These are phyloP conservation scores for Corynespora cassiicola DNA, from an alignment of 2,329 filamentous ascomycete species.

Conservation along the genomic window DNA sequence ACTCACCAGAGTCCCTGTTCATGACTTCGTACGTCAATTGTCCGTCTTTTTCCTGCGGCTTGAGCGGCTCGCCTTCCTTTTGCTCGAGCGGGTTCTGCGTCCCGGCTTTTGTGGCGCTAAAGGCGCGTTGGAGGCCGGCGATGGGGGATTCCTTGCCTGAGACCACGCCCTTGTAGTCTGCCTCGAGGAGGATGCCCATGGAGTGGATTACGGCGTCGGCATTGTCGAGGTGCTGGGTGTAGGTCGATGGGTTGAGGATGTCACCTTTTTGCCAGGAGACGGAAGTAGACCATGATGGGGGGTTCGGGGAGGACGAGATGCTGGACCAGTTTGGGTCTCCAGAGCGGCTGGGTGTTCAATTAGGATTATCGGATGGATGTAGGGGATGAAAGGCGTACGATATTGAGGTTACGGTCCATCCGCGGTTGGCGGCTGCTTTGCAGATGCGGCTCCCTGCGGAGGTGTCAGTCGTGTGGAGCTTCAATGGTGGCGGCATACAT, in stretches of 20 bases:
- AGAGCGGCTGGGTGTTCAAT: constrained; percentile 69
- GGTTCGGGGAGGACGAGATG: constrained; percentile 72
- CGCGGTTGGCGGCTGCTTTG: constrained; percentile 81
- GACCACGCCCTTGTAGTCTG: constrained; percentile 94
- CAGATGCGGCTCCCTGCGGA: constrained; percentile 76
- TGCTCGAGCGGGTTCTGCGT: constrained; percentile 74
- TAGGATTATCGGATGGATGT: constrained; percentile 3
- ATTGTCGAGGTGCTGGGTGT: constrained; percentile 75
- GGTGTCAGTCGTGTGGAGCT: constrained; percentile 12
- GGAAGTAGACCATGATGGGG: constrained; percentile 80
- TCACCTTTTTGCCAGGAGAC: constrained; percentile 90
- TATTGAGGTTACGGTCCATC: constrained; percentile 92
- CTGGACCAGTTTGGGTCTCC: constrained; percentile 86
- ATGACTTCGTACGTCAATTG: constrained; percentile 96
- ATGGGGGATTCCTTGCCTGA: constrained; percentile 84
- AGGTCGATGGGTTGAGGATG: constrained; percentile 82
- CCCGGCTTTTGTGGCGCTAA: constrained; percentile 68
- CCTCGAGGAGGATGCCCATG: constrained; percentile 95
- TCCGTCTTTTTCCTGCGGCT: constrained; percentile 70
- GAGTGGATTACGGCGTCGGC: constrained; percentile 90
- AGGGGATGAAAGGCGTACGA: constrained; percentile 63
- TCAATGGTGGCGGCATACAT: constrained; percentile 3
- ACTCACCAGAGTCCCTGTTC: constrained; percentile 79
- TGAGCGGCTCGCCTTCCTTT: constrained; percentile 63
- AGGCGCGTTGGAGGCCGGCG: constrained; percentile 77